Base-by-base conservation (phyloP, 1,284 basidiomycete genomes). In the Anthracocystis walkeri region DNA sequence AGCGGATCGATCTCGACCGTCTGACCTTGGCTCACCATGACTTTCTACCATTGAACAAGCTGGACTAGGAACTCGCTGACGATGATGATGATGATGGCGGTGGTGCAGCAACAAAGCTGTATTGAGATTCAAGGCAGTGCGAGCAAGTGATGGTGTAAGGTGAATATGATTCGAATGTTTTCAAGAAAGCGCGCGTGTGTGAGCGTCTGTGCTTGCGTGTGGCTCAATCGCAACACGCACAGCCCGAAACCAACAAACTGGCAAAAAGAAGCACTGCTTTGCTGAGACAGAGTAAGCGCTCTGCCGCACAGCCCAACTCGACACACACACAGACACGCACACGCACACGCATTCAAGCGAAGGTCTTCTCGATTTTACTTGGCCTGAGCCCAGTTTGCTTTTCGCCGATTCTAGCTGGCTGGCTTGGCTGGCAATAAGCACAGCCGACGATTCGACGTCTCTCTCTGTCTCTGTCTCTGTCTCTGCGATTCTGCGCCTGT, bases 221-320 rank as follows among this genome's bases (percentile, higher is more conserved):
- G 29, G 29, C 29, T 29, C 29, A 29, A 29, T 29, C 29, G 31
- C 48, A 33, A 29, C 44, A 45, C 31, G 35, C 44, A 54, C 64
- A 66, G 62, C 62, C 62, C 62, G 23, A 54, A 31, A 45, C 31
- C 49, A 49, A 49, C 23, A 18, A 49, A 10, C 42, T 20, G n/a
- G 42, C 18, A 44, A 42, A 42, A 42, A 42, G 41, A 42, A 42
- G 21, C 44, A 10, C 14, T n/a, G 20, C 44, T 46, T 46, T 46
- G 10, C 45, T 27, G 23, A 23, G 45, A 48, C 21, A 46, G 44
- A 45, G 23, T 25, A 25, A 45, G 51, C 51, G 27, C 35, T 12
- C 18, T 16, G 25, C 51, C 51, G 51, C 51, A 53, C 51, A 53
- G 51, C 51, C 21, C 51, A 51, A 12, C 25, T 46, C 3, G 18